Conservation (phyloP, 352 stramenopile species). For the Phytophthora melonis region DNA sequence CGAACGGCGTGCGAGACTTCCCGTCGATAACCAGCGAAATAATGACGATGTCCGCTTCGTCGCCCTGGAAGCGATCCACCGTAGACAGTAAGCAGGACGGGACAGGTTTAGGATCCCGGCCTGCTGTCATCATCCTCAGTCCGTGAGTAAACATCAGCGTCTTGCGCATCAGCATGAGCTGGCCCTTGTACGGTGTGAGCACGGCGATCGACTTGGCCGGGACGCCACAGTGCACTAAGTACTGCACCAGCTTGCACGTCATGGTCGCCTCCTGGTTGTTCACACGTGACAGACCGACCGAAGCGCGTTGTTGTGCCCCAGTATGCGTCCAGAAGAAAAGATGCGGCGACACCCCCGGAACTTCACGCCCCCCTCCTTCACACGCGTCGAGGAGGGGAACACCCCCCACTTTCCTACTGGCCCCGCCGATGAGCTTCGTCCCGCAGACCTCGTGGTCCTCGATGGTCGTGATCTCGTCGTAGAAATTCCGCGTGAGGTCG, state of each 20-base stretch:
- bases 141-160: slow-evolving; percentile 61
- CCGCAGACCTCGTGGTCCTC: slow-evolving; percentile 77
- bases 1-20: slow-evolving; percentile 87
- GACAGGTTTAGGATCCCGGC: slow-evolving; percentile 22
- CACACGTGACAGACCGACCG: slow-evolving; percentile 79
- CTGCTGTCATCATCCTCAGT: slow-evolving; percentile 39
- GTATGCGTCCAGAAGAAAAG: slow-evolving; percentile 90
- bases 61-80: slow-evolving; percentile 91
- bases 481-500: slow-evolving; percentile 87
- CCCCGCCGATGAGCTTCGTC: slow-evolving; percentile 60
- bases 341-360: slow-evolving; percentile 78
- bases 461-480: slow-evolving; percentile 81
- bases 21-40: slow-evolving; percentile 90
- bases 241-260: slow-evolving; percentile 78
- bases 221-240: slow-evolving; percentile 82
- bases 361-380: slow-evolving; percentile 71
- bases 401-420: background rate
- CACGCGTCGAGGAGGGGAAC: slow-evolving; percentile 34
- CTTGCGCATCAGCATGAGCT: slow-evolving; percentile 88
- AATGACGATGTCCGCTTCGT: slow-evolving; percentile 91
- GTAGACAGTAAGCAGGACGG: slow-evolving; percentile 81
- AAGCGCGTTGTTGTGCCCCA: slow-evolving; percentile 63
- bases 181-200: slow-evolving; percentile 91
- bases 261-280: slow-evolving; percentile 84
- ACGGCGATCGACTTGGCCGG: slow-evolving; percentile 79